Evolutionary conservation across 2,329 filamentous ascomycete species (phyloP).

Genomic region (Colletotrichum sp.): DNA sequence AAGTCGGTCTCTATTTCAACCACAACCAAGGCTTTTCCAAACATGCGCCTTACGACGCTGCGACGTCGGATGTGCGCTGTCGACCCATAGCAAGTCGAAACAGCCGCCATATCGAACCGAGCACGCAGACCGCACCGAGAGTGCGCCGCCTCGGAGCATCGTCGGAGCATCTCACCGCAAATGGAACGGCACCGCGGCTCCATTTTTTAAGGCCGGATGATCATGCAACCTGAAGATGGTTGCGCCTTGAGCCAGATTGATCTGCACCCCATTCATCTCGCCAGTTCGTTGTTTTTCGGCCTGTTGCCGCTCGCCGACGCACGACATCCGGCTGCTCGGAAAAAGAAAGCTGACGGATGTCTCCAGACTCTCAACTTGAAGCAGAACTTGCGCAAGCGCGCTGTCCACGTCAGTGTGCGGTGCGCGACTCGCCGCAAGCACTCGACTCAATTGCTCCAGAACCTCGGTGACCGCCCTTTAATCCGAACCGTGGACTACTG

Average conservation of each 20-base stretch:
- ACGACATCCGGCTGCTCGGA: background rate
- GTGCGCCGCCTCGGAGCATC: constrained; percentile 2
- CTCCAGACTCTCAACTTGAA: background rate
- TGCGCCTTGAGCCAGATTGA: constrained; percentile 5
- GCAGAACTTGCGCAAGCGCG: constrained; percentile 1
- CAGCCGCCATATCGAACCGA: background rate
- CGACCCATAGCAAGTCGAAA: constrained; percentile 1
- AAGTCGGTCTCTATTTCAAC: background rate
- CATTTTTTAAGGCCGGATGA: constrained; percentile 15
- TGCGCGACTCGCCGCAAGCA: background rate
- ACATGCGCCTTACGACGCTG: background rate
- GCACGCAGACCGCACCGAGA: background rate
- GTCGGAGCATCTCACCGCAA: background rate
- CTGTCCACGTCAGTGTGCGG: background rate
- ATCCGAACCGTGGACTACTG: background rate
- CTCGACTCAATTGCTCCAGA: background rate
- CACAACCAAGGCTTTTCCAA: background rate
- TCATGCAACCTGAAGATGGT: constrained; percentile 12
- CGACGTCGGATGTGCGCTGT: background rate
- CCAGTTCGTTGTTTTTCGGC: background rate
- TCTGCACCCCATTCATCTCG: background rate
- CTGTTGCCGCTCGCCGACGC: background rate
- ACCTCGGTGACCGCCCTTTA: background rate
- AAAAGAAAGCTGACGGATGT: background rate
- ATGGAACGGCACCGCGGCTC: constrained; percentile 8